Percentiles rank a stretch among this genome's conserved stretches.
phyloP scores from a whole-genome alignment of 2,329 filamentous ascomycete species.

The Curvularia sp. region DNA sequence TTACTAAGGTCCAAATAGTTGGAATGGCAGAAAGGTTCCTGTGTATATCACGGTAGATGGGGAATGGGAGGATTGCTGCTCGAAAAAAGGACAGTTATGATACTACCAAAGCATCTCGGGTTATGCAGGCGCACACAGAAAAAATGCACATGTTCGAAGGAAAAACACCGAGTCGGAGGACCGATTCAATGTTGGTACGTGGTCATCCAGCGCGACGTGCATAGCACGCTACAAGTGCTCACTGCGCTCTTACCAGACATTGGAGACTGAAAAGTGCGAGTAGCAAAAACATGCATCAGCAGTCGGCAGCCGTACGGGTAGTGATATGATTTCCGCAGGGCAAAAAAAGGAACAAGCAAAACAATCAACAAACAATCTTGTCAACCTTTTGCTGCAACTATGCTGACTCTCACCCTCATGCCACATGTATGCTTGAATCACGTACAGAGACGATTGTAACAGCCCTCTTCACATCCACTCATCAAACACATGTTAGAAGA shows the following conservation, averaged over 20 bases:
- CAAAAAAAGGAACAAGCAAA: background rate
- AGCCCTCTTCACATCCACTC: background rate
- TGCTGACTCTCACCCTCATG: too few species aligned
- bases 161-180: background rate
- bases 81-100: background rate
- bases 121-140: background rate
- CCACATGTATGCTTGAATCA: too few species aligned
- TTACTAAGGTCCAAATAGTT: slow-evolving; percentile 10
- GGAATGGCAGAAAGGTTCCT: too few species aligned
- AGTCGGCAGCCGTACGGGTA: background rate
- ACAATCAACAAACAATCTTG: background rate
- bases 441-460: too few species aligned
- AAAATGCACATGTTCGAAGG: background rate
- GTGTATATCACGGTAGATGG: background rate
- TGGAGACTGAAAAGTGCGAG: background rate
- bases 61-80: background rate
- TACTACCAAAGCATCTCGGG: background rate
- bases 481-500: background rate
- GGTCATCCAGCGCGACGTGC: background rate
- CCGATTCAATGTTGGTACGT: background rate
- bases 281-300: background rate
- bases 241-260: background rate
- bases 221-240: background rate
- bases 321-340: background rate
- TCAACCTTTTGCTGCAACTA: background rate